phyloP scores from a whole-genome alignment of 495 filamentous ascomycete species.

The Lophiostoma macrostomum region DNA sequence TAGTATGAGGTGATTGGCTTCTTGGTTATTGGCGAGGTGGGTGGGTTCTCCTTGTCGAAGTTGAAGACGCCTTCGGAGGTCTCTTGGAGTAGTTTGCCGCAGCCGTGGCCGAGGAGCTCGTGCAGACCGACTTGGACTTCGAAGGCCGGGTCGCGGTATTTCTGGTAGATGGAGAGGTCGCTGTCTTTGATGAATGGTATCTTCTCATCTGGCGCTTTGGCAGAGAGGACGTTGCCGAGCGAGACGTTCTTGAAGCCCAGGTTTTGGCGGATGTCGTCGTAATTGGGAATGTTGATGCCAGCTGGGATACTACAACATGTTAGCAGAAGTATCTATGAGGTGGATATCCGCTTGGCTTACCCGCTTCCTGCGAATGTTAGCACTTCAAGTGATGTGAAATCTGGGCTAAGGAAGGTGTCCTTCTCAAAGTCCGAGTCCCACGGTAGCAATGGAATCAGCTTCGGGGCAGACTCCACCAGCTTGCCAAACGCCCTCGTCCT shows the following conservation, averaged over 20 bases:
- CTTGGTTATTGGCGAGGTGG: constrained; percentile 71
- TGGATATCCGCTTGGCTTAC: no score
- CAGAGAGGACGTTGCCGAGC: constrained; percentile 83
- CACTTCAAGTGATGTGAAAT: constrained; percentile 67
- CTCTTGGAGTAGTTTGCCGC: constrained; percentile 91
- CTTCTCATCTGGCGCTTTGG: constrained; percentile 83
- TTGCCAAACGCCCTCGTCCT: constrained; percentile 85
- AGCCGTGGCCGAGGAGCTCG: constrained; percentile 93
- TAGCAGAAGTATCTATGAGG: background rate
- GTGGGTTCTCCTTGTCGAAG: constrained; percentile 76
- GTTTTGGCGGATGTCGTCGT: constrained; percentile 88
- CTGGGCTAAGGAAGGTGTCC: constrained; percentile 87
- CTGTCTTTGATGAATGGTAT: constrained; percentile 78
- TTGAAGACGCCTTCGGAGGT: constrained; percentile 78
- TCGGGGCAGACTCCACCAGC: constrained; percentile 74
- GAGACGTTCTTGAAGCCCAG: constrained; percentile 99
- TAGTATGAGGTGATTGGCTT: constrained; percentile 83
- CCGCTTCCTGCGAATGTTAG: constrained; percentile 69
- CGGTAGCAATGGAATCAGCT: constrained; percentile 81
- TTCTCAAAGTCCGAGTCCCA: constrained; percentile 92
- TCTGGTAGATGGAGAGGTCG: constrained; percentile 74
- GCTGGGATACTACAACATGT: constrained; percentile 61
- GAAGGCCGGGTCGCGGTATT: constrained; percentile 79
- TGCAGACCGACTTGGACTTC: constrained; percentile 95
- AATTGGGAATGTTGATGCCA: constrained; percentile 82